phyloP scores from a whole-genome alignment of 2,329 filamentous ascomycete species.

The Epichloe gansuensis region DNA sequence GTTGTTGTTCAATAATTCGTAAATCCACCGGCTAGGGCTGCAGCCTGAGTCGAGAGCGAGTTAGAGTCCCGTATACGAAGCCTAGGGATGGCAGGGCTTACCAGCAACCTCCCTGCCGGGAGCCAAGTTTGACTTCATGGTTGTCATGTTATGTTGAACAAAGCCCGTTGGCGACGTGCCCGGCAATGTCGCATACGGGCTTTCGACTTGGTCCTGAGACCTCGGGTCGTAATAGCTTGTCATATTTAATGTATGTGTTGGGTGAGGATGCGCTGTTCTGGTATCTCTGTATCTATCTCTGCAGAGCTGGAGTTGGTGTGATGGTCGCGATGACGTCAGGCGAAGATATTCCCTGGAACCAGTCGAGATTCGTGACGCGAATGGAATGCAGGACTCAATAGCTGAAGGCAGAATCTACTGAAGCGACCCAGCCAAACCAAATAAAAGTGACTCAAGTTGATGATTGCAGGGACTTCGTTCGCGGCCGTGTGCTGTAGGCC shows the following conservation, averaged over 20 bases:
- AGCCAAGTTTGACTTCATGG: slow-evolving; percentile 19
- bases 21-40: slow-evolving; percentile 28
- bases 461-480: neutral
- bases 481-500: neutral
- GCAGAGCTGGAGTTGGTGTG: neutral
- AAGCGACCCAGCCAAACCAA: no score
- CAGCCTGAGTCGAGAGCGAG: slow-evolving; percentile 14
- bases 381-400: neutral
- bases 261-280: neutral
- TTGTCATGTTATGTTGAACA: slow-evolving; percentile 19
- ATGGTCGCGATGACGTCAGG: neutral
- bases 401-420: neutral
- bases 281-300: neutral
- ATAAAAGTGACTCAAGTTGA: neutral
- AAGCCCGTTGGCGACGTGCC: slow-evolving; percentile 17
- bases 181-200: slow-evolving; percentile 20
- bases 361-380: neutral
- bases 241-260: slow-evolving; percentile 13
- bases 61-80: neutral
- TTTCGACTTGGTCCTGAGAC: slow-evolving; percentile 16
- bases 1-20: slow-evolving; percentile 26
- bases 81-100: slow-evolving; percentile 8
- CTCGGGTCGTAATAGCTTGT: slow-evolving; percentile 15
- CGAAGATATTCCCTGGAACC: neutral
- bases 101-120: slow-evolving; percentile 15